Evolutionary conservation across 106 monocot species (phyloP), one percentile per base, ranked within the genome.

Genomic region (Dendrobium officinale): DNA sequence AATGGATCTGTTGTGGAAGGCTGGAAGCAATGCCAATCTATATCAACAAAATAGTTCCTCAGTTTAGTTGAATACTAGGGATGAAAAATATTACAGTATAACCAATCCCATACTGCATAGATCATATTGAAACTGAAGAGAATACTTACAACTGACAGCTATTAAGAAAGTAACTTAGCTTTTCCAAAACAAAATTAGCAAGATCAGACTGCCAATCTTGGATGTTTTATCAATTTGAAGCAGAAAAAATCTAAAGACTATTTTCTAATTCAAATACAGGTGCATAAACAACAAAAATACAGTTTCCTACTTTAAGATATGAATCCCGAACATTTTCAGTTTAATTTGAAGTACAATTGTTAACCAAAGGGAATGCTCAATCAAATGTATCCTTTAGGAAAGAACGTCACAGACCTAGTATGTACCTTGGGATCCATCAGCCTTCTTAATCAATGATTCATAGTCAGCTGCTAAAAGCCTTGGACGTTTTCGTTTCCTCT

Each of bases 401-500:
- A 37, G 3, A 41, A 51, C 44, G 47, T 42, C 16, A 79, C 42
- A 67, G 72, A 41, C 72, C 18, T 20, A 67, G 68, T 77, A 27
- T 31, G 20, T 85, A 94, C 96, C 96, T 86, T 97, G 96, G 76
- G 96, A 94, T 40, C 77, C 86, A 86, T 89, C 90, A 75, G 92
- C 96, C 81, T 85, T 94, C 84, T 89, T 90, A 72, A 89, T 75
- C 40, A 97, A 77, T 17, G 96, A 89, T 58, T 90, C 94, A 67
- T 97, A 97, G 82, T 97, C 90, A 83, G 13, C 74, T 45, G 89
- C 94, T 45, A 88, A 80, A 66, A 97, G 90, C 85, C 79, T 93
- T 67, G 96, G 94, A 6, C 96, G 88, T 75, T 97, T 97, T 74
- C 96, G 86, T 81, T 90, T 97, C 67, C 82, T 86, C 81, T 97